These are phyloP conservation scores for Citrus sinensis DNA, from an alignment of 345 rosid genomes.

Conservation along the genomic window DNA sequence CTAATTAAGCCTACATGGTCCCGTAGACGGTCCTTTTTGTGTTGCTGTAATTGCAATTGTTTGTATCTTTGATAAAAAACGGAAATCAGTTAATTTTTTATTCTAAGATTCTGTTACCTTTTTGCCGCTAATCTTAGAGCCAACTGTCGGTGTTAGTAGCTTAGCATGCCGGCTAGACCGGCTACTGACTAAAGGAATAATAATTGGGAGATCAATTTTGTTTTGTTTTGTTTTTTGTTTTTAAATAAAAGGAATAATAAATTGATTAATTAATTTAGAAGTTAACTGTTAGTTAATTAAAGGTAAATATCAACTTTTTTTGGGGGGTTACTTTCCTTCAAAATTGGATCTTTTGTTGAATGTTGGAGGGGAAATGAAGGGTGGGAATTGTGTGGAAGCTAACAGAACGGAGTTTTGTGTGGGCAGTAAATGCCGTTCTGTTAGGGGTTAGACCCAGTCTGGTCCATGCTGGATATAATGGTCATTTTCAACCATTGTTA, in stretches of 20 bases:
- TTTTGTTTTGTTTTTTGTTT: neutral
- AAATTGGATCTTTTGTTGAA: slow-evolving; percentile 48
- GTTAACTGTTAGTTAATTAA: neutral
- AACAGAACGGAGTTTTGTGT: slow-evolving; percentile 28
- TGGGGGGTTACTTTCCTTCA: slow-evolving; percentile 27
- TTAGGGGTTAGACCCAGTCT: slow-evolving; percentile 44
- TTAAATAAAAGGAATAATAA: no score
- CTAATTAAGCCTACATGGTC: neutral
- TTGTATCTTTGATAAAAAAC: neutral
- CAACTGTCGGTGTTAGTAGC: slow-evolving; percentile 24
- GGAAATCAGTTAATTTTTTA: neutral
- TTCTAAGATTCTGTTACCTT: slow-evolving; percentile 10
- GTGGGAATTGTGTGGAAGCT: slow-evolving; percentile 32
- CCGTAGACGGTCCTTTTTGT: neutral
- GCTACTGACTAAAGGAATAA: neutral
- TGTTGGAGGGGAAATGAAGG: slow-evolving; percentile 28
- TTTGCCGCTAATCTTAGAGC: slow-evolving; percentile 13
- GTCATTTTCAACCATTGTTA: neutral
- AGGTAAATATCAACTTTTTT: slow-evolving; percentile 1
- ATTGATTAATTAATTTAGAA: neutral
- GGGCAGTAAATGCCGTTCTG: slow-evolving; percentile 40
- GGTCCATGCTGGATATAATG: slow-evolving; percentile 12
- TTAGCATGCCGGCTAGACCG: slow-evolving; percentile 30
- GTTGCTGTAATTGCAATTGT: neutral
- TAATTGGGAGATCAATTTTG: no score